A percentile compares a stretch with the other conserved stretches of the same genome.
phyloP scores from a whole-genome alignment of 257 asterid genomes.

The Phtheirospermum japonicum region DNA sequence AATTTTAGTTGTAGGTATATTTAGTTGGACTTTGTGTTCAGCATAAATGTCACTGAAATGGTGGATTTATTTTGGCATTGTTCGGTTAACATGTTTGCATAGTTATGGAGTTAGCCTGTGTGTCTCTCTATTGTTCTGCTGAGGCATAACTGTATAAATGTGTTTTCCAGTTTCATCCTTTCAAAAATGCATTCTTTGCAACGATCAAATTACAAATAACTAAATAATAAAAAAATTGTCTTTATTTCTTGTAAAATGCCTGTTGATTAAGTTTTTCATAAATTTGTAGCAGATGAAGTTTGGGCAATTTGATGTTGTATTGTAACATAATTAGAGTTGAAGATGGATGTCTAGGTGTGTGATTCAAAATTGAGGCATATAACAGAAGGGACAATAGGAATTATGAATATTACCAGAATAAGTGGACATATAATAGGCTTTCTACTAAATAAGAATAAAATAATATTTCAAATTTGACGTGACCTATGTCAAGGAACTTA shows the following conservation, averaged over 20 bases:
- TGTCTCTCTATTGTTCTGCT: neutral
- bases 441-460: neutral
- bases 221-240: neutral
- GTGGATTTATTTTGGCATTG: neutral
- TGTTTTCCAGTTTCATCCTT: neutral
- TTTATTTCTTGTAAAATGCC: neutral
- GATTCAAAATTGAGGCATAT: neutral
- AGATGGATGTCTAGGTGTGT: neutral
- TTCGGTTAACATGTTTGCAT: slow-evolving; percentile 2
- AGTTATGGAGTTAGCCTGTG: neutral
- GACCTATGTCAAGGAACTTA: neutral
- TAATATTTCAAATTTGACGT: neutral
- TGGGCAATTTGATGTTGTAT: neutral
- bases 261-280: neutral
- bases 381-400: too few relatives aligned
- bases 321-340: neutral
- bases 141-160: neutral
- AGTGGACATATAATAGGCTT: neutral
- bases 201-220: neutral
- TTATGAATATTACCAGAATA: neutral
- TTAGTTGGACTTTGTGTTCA: slow-evolving; percentile 2
- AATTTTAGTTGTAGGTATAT: neutral
- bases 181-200: neutral
- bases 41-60: neutral
- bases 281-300: neutral